phyloP scores from a whole-genome alignment of 345 rosid genomes.

The Pistacia atlantica region DNA sequence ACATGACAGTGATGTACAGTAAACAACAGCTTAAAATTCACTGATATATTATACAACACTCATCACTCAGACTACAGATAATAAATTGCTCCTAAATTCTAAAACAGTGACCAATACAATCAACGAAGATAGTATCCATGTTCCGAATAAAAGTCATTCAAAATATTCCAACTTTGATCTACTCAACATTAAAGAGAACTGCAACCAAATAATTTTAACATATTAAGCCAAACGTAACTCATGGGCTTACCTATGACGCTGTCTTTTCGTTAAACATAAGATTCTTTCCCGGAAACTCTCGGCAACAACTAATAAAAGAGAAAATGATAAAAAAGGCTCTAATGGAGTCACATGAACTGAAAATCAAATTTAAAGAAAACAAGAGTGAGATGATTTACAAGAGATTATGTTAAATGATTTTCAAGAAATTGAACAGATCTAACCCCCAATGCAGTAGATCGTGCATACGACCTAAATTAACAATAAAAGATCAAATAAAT shows the following conservation, averaged over 20 bases:
- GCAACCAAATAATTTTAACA: background rate
- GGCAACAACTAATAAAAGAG: too few species aligned
- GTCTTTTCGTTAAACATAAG: background rate
- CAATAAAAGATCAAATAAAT: background rate
- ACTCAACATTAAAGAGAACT: background rate
- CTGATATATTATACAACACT: too few species aligned
- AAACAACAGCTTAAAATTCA: background rate
- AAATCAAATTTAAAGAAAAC: background rate
- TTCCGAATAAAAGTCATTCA: background rate
- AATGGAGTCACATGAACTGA: background rate
- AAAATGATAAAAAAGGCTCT: too few species aligned
- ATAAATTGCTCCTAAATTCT: background rate
- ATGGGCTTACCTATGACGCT: background rate
- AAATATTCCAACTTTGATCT: background rate
- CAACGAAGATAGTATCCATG: background rate
- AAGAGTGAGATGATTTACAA: too few species aligned
- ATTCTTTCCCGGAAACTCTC: background rate
- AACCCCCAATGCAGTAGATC: slow-evolving; percentile 27
- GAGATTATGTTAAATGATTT: background rate
- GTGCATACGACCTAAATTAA: background rate
- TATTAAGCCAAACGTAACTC: background rate
- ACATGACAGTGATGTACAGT: background rate
- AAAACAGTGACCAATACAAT: background rate
- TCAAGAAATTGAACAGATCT: slow-evolving; percentile 26
- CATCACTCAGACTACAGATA: background rate